Evolutionary conservation across 2,329 filamentous ascomycete genomes (phyloP).

Genomic region (Alternaria sp.): DNA sequence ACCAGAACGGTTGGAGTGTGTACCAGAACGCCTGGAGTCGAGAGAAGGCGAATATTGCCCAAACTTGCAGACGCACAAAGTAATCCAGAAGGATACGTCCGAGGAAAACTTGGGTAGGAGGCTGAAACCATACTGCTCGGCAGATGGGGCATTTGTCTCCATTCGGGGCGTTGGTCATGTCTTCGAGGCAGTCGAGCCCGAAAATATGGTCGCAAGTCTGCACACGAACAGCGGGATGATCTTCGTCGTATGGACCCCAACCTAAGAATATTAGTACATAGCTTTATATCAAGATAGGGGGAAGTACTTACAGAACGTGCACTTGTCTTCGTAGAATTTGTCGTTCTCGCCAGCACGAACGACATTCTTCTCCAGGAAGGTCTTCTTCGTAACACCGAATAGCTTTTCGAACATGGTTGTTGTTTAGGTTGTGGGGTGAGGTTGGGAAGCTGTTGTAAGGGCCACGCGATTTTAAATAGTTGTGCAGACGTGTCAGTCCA

Average conservation of each 20-base stretch:
- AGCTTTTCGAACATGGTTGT: constrained; percentile 1
- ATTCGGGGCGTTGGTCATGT: constrained; percentile 2
- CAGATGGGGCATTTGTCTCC: constrained; percentile 19
- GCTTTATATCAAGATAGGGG: background rate
- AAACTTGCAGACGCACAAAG: background rate
- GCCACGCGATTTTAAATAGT: background rate
- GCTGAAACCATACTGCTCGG: background rate
- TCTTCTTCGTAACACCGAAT: constrained; percentile 1
- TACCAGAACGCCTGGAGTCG: background rate
- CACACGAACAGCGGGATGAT: constrained; percentile 15
- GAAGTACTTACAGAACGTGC: constrained; percentile 3
- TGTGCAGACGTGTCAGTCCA: background rate
- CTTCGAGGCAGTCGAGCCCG: constrained; percentile 10
- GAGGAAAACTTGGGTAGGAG: background rate
- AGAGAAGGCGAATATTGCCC: background rate
- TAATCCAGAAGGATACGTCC: background rate
- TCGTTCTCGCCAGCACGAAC: constrained; percentile 18
- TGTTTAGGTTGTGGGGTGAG: background rate
- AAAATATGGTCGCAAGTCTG: constrained; percentile 25
- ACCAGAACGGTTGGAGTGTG: background rate
- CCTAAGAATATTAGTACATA: background rate
- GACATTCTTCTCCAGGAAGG: constrained; percentile 9
- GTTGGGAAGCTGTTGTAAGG: background rate
- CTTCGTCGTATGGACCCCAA: constrained; percentile 17
- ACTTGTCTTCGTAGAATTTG: constrained; percentile 19